Conservation (phyloP, 2,329 filamentous ascomycete species). For the Aspergillus sp. region DNA sequence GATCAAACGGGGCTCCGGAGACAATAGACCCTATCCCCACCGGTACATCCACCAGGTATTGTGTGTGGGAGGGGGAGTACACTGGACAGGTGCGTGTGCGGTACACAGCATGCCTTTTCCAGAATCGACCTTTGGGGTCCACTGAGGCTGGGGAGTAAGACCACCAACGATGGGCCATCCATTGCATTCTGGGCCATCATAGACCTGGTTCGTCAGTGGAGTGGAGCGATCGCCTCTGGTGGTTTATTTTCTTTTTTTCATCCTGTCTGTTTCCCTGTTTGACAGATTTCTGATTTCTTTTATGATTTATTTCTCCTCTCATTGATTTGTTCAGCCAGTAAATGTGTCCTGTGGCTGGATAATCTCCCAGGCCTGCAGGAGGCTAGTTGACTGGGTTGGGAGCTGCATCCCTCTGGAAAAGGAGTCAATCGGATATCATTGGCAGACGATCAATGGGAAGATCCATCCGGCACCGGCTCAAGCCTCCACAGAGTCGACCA, state of each 20-base stretch:
- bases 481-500: background rate
- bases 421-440: conserved; percentile 16
- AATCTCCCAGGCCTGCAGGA: conserved; percentile 29
- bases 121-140: conserved; percentile 18
- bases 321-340: background rate
- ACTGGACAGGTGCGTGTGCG: conserved; percentile 13
- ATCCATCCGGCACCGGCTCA: conserved; percentile 5
- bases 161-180: conserved; percentile 16
- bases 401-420: conserved; percentile 21
- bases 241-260: background rate
- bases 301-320: background rate
- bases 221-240: conserved; percentile 3
- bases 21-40: conserved; percentile 5
- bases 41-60: conserved; percentile 5
- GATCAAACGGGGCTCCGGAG: background rate
- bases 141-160: conserved; percentile 12
- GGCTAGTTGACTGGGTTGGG: conserved; percentile 30
- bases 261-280: conserved; percentile 1
- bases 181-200: conserved; percentile 10
- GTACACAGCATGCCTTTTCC: conserved; percentile 22
- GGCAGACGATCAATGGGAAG: conserved; percentile 12
- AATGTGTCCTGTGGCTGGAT: conserved; percentile 21
- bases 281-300: background rate
- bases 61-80: background rate
- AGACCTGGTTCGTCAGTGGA: background rate